A percentile compares a stretch with the other conserved stretches of the same genome.
Evolutionary conservation across 1,284 basidiomycete genomes (phyloP).

Genomic region (Ustilago nuda): DNA sequence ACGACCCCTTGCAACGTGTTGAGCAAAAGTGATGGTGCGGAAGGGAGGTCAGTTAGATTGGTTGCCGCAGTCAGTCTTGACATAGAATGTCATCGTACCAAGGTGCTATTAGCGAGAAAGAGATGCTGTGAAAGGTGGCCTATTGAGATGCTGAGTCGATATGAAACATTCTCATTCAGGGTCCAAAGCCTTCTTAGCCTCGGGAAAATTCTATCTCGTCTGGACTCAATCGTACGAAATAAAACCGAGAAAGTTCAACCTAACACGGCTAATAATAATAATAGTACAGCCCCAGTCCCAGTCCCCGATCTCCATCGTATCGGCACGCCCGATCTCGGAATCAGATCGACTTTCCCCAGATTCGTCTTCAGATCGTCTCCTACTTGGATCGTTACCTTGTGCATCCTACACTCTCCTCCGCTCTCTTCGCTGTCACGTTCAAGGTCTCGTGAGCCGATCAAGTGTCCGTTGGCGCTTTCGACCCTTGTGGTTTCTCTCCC

Average conservation of each 20-base stretch:
- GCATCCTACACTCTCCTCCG: no score
- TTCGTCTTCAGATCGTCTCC: no score
- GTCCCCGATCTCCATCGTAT: no score
- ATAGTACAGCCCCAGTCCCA: no score
- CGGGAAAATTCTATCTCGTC: no score
- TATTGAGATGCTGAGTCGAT: slow-evolving; percentile 7
- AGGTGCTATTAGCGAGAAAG: background rate
- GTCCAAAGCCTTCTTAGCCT: slow-evolving; percentile 4
- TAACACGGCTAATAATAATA: no score
- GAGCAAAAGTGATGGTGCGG: background rate
- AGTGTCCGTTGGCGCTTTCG: background rate
- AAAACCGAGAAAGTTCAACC: no score
- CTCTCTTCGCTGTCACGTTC: no score
- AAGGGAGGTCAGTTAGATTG: background rate
- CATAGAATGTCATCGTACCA: background rate
- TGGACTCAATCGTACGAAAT: no score
- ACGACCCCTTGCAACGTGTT: background rate
- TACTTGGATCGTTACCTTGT: no score
- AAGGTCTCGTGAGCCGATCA: background rate
- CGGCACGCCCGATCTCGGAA: no score
- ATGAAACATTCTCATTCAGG: slow-evolving; percentile 14
- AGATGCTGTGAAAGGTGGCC: background rate
- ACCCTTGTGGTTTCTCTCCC: background rate
- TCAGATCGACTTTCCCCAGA: no score
- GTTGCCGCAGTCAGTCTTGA: background rate